A percentile compares a stretch with the other conserved stretches of the same genome.
phyloP scores from a whole-genome alignment of 192 early-diverging fungal species.

The Haplosporangium gracile region DNA sequence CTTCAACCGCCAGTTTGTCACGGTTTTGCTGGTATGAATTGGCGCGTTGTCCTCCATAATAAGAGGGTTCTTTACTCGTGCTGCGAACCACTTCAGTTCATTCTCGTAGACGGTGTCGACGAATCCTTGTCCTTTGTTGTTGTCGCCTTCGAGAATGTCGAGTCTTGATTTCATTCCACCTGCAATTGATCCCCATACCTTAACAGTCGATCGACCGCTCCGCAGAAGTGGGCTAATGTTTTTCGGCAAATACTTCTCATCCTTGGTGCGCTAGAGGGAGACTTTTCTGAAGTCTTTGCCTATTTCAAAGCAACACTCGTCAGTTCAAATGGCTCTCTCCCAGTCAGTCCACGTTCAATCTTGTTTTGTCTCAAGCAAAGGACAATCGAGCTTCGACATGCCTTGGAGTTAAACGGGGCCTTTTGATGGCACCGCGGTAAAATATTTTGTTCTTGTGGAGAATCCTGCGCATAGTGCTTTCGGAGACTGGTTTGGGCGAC shows the following conservation, averaged over 20 bases:
- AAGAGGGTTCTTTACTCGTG: background rate
- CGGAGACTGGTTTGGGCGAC: too few species aligned
- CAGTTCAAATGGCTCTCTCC: slow-evolving; percentile 23
- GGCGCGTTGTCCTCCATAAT: slow-evolving; percentile 12
- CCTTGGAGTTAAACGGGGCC: too few species aligned
- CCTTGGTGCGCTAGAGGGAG: slow-evolving; percentile 9
- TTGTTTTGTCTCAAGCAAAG: too few species aligned
- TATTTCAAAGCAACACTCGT: slow-evolving; percentile 4
- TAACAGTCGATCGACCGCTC: slow-evolving; percentile 9
- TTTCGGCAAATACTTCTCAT: slow-evolving; percentile 18
- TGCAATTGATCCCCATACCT: slow-evolving; percentile 25
- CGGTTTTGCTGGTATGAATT: background rate
- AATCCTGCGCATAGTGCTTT: too few species aligned
- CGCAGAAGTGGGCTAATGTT: background rate
- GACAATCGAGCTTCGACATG: too few species aligned
- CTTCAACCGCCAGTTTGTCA: background rate
- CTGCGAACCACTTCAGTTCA: background rate
- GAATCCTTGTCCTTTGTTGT: background rate
- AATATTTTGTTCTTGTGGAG: too few species aligned
- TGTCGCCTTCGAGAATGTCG: slow-evolving; percentile 8
- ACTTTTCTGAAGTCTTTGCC: background rate
- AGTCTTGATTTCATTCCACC: background rate
- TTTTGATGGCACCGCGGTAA: too few species aligned
- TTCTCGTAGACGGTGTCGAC: background rate
- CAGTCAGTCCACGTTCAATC: slow-evolving; percentile 3